These are phyloP conservation scores for Arctium minus DNA, from an alignment of 129 eudicot species.

Conservation along the genomic window DNA sequence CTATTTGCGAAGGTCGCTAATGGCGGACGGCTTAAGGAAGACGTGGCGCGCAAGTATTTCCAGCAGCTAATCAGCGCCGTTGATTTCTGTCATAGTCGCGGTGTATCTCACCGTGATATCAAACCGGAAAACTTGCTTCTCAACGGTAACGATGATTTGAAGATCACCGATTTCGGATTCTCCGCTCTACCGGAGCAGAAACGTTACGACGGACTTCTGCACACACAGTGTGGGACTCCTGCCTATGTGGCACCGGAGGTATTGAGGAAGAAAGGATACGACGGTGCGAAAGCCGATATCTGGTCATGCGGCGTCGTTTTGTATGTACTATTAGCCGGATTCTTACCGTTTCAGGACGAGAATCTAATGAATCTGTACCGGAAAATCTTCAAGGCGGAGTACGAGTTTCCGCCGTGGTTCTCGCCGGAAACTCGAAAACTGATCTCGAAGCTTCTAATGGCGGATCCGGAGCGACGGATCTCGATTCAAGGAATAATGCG, in stretches of 20 bases:
- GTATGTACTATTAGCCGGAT: conserved; percentile 33
- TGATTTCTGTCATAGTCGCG: conserved; percentile 46
- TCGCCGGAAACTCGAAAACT: conserved; percentile 29
- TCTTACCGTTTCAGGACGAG: conserved; percentile 36
- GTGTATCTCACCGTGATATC: conserved; percentile 44
- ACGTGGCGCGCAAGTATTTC: conserved; percentile 44
- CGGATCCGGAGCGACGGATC: conserved; percentile 40
- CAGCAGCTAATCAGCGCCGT: conserved; percentile 44
- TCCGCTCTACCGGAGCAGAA: conserved; percentile 38
- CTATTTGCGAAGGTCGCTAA: conserved; percentile 35
- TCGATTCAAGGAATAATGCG: conserved; percentile 39
- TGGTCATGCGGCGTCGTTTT: conserved; percentile 45
- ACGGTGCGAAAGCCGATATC: conserved; percentile 33
- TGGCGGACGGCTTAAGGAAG: conserved; percentile 37
- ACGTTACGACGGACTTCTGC: conserved; percentile 27
- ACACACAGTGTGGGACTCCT: conserved; percentile 40
- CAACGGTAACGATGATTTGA: conserved; percentile 33
- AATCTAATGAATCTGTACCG: conserved; percentile 28
- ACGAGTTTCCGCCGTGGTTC: conserved; percentile 42
- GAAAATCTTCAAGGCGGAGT: conserved; percentile 33
- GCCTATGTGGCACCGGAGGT: conserved; percentile 44
- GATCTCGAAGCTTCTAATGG: conserved; percentile 35
- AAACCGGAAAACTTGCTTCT: conserved; percentile 47
- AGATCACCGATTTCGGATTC: conserved; percentile 50
- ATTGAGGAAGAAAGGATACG: conserved; percentile 28